A percentile compares a stretch with the other conserved stretches of the same genome.
Conservation (phyloP, 2,329 filamentous ascomycete genomes). For the Claviceps lovelessii region DNA sequence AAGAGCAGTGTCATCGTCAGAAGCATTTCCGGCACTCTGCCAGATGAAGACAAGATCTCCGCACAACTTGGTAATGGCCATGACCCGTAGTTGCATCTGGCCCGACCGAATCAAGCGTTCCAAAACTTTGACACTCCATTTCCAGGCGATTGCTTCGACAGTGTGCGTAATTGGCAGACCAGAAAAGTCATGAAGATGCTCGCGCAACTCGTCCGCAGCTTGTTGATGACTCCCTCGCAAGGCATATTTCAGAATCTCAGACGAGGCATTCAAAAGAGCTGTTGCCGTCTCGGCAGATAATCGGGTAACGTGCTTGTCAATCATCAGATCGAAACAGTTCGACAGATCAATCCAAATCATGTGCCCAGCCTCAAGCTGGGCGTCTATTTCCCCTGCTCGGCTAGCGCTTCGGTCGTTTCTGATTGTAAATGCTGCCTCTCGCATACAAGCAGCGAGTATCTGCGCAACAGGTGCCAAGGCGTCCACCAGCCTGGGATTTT, state of each 20-base stretch:
- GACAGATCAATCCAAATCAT: slow-evolving; percentile 30
- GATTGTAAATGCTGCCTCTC: slow-evolving; percentile 15
- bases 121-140: slow-evolving; percentile 57
- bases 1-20: slow-evolving; percentile 23
- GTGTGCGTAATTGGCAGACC: slow-evolving; percentile 24
- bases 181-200: slow-evolving; percentile 18
- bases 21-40: slow-evolving; percentile 37
- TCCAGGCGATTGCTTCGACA: slow-evolving; percentile 37
- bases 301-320: slow-evolving; percentile 42
- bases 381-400: slow-evolving; percentile 12
- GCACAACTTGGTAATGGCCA: slow-evolving; percentile 63
- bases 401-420: slow-evolving; percentile 7
- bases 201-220: slow-evolving; percentile 16
- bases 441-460: slow-evolving; percentile 19
- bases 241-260: slow-evolving; percentile 28
- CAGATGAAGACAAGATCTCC: slow-evolving; percentile 53
- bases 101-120: slow-evolving; percentile 65
- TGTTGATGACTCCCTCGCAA: slow-evolving; percentile 24
- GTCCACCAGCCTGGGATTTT: slow-evolving; percentile 33
- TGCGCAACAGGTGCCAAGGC: slow-evolving; percentile 24
- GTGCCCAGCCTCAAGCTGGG: slow-evolving; percentile 26
- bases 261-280: slow-evolving; percentile 25
- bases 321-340: slow-evolving; percentile 27
- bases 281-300: slow-evolving; percentile 32
- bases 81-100: slow-evolving; percentile 80